Base-by-base conservation (phyloP, 2,329 filamentous ascomycete species). In the Pseudogymnoascus sp. region DNA sequence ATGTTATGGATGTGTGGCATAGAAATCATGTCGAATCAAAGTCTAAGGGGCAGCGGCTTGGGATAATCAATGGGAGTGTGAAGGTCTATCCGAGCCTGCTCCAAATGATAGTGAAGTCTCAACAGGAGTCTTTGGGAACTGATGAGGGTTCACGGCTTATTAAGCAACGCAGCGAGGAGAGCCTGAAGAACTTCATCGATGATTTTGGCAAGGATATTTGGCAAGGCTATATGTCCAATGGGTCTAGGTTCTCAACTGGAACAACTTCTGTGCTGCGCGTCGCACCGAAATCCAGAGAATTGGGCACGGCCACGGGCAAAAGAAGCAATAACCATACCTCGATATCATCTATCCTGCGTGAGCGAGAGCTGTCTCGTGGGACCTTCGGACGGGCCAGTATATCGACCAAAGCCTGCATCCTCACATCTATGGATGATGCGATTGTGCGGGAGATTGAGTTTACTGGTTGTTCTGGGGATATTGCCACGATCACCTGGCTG, bases 401-500 rank as follows among this genome's bases (percentile, higher is more conserved):
- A 21, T 66, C 69, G 5, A 70, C 69, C 42, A 69, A 65, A 37
- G 64, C 61, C 4, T 34, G 68, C 31, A 62, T 68, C 16, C 62
- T 63, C 7, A 69, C 60, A 23, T 61, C 25, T 49, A 31, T 74
- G 5, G 84, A 87, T 67, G 84, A 88, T 63, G 74, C 73, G 1
- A 66, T 88, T 3, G 75, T 78, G 56, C 73, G 80, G 7, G 75
- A 79, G 28, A 76, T 79, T 2, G 80, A 86, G 68, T 88, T 84
- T 77, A 84, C 80, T 1, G 81, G 83, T 67, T 86, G 84, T 61
- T 84, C 85, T 31, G 85, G 85, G 3, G 85, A 88, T 68, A 81
- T 88, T 46, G 77, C 79, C 21, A 82, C 84, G 2, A 77, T 86
- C 59, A 78, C 77, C 16, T 88, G 85, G 85, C 75, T 83, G 0